Base-by-base conservation (phyloP, 2,329 filamentous ascomycete species). In the Xylaria sp. region DNA sequence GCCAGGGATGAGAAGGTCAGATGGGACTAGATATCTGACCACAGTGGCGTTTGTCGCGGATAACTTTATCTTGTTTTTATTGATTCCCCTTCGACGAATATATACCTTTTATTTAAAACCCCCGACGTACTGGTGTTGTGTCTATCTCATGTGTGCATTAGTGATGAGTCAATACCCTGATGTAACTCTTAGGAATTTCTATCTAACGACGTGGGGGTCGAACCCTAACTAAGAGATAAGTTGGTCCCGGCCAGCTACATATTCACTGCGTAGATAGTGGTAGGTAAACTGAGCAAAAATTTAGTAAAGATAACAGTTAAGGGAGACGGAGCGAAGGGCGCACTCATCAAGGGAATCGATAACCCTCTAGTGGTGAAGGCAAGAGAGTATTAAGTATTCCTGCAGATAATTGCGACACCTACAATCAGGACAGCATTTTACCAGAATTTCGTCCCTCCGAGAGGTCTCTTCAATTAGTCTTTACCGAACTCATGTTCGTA, bases 41-140 rank as follows among this genome's bases (percentile, higher is more conserved):
- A 20, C 12, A n/a, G 8, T 20, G 52, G 52, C 52, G 59, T 37
- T 46, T 50, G 41, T 52, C 15, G 46, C 59, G 59, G 59, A 62
- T 18, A 32, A 4, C 15, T 44, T 46, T 28, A 46, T 46, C 20
- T 37, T 18, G 18, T 20, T 60, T 56, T 41, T 57, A 58, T 32
- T 64, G 54, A 64, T 60, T 56, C 44, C 65, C 65, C 39, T 70
- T 70, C 65, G 23, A 65, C 46, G 68, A 64, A 69, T 66, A 70
- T 69, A 70, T 62, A 65, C 48, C 55, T 60, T 37, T 59, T 65
- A 10, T 55, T 13, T 20, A 20, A 32, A 32, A 10, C 46, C 46
- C 39, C 25, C 20, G 2, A 4, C 20, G 41, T 10, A 34, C 28
- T 70, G 25, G 5, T 12, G 10, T 56, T 2, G 4, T 46, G 13